Base-by-base conservation (phyloP, 495 filamentous ascomycete genomes). In the Lophiostoma macrostomum region DNA sequence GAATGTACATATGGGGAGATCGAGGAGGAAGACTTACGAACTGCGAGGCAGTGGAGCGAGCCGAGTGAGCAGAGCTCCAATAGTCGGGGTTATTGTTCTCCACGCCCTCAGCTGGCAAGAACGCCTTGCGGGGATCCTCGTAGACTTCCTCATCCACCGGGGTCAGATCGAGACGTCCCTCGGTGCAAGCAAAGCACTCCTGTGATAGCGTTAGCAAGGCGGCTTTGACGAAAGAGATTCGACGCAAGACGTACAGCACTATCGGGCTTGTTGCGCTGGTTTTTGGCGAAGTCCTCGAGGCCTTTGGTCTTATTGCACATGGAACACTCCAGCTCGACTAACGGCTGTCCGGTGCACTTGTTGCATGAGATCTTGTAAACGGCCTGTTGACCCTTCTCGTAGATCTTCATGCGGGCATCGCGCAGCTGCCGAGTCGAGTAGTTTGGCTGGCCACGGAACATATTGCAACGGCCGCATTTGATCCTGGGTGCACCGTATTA, bases 211-310 rank as follows among this genome's bases (percentile, higher is more conserved):
- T 53, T 25, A 50, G 39, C 34, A 44, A 6, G 6, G 4, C 25
- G 10, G 5, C 22, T 16, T 23, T 23, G 38, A 23, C 6, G 13
- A 24, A 38, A 22, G 22, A 24, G 20, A 19, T 11, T 25, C 12
- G 8, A 12, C 49, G 16, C 8, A 39, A 45, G 25, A 45, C 62
- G 20, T 49, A 67, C 82, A 2, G 76, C 71, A 10, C 63, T 57
- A 10, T 77, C 72, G 1, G 66, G 67, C 16, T 73, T 71, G 14
- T 65, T 65, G 0, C 82, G 73, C 53, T 85, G 79, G 20, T 53
- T 67, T 55, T 81, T 84, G 35, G 77, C 76, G 63, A 86, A 89
- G 0, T 69, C 64, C 0, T 78, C 70, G 1, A 79, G 42, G 0
- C 60, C 55, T 58, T 80, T 80, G 22, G 59, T 60, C 25, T 68